Evolutionary conservation across 75 land plant species (phyloP), one percentile per base, ranked within the genome.

Genomic region (Pinus albicaulis): DNA sequence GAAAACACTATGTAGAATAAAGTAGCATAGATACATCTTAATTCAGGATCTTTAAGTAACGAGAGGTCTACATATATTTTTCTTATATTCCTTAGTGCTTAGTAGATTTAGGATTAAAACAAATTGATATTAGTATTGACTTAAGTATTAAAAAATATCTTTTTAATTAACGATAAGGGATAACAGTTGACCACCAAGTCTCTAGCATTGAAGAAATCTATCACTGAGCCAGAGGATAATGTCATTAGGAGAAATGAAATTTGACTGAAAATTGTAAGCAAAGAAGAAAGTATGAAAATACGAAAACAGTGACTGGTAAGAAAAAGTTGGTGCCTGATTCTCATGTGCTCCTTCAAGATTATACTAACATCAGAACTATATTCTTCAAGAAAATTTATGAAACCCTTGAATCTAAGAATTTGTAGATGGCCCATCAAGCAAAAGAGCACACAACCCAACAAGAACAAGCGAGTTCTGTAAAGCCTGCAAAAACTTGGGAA

Each of bases 381-480:
- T 59, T 73, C 84, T 59, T 85, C 93, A 26, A 92, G 58, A 56
- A 81, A 57, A 76, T 82, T 82, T 60, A 74, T 76, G 36, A 86
- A 79, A 52, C 87, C 91, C 22, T 86, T 82, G 56, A 92, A 81
- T 73, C 89, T 72, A 23, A 91, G 83, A 22, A 88, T 91, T 81
- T 92, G 95, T 1, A 90, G 85, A 68, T 87, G 81, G 74, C 95
- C 88, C n/a, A 90, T 88, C 71, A 92, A 74, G 77, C 89, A 61
- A 81, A 92, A 92, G 57, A 91, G 77, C 44, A 86, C 80, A 66
- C 95, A 92, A 24, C 88, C 88, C 17, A 91, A 70, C 76, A 92
- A 64, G 79, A 86, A 92, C 48, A 88, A 82, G 5, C 84, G 77
- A 16, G 91, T 82, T 53, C 87, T 80, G 60, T 90, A 90, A 36